These are phyloP conservation scores for Pelargonium citronellum DNA, from an alignment of 441 rosid genomes.

Conservation along the genomic window DNA sequence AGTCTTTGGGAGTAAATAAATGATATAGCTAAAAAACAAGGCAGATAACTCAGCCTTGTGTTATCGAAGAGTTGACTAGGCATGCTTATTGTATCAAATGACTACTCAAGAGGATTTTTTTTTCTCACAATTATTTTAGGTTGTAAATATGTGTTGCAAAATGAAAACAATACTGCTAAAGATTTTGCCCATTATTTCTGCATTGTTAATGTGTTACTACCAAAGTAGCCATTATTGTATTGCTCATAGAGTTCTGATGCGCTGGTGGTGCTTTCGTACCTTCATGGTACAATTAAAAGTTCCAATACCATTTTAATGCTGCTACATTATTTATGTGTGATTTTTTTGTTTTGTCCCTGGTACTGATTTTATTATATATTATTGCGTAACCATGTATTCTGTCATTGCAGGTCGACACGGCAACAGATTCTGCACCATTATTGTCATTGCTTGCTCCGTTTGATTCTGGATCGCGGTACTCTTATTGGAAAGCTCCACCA, in stretches of 20 bases:
- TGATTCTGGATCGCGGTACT: slow-evolving; percentile 43
- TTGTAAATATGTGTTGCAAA: not conserved
- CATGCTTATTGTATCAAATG: not conserved
- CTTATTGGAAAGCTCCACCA: slow-evolving; percentile 89
- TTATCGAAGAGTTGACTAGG: not conserved
- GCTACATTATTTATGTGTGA: not conserved
- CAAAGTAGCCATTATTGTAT: not conserved
- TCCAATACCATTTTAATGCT: not conserved
- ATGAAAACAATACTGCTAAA: not conserved
- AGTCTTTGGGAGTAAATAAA: not conserved
- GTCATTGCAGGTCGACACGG: slow-evolving; percentile 72
- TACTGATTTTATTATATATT: slow-evolving; percentile 8
- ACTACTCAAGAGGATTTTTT: not conserved
- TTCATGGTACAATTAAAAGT: not conserved
- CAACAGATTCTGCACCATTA: slow-evolving; percentile 69
- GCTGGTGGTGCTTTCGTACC: too few species aligned
- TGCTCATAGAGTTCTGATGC: too few species aligned
- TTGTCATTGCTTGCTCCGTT: slow-evolving; percentile 75
- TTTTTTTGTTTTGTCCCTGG: not conserved
- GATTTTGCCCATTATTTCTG: not conserved
- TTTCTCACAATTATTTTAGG: not conserved
- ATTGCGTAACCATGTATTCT: slow-evolving; percentile 10
- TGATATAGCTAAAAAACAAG: not conserved
- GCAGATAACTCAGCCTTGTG: not conserved
- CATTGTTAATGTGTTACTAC: not conserved